Percentiles rank a stretch among this genome's conserved stretches.
Conservation (phyloP, 2,329 filamentous ascomycete genomes). For the Stemphylium lycopersici region DNA sequence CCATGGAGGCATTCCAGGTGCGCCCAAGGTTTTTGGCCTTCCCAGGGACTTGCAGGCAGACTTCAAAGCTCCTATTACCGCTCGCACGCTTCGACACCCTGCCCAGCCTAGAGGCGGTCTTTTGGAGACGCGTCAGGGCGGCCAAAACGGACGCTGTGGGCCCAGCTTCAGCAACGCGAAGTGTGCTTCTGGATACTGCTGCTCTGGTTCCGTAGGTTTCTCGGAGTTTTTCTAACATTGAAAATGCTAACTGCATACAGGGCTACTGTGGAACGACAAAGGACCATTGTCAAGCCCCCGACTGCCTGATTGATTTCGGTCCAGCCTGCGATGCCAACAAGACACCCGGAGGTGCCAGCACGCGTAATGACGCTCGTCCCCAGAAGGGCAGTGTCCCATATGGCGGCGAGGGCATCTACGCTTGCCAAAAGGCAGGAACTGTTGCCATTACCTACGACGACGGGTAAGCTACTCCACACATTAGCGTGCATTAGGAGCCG, state of each 20-base stretch:
- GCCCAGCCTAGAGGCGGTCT: conserved; percentile 18
- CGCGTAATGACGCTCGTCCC: conserved; percentile 58
- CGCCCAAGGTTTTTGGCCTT: conserved; percentile 45
- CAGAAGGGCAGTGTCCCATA: conserved; percentile 62
- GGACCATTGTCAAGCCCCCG: conserved; percentile 65
- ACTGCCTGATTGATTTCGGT: conserved; percentile 66
- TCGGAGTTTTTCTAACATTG: not conserved
- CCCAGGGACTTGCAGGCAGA: conserved; percentile 38
- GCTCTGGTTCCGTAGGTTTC: conserved; percentile 40
- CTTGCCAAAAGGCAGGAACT: conserved; percentile 59
- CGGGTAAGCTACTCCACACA: conserved; percentile 46
- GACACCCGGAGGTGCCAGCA: conserved; percentile 61
- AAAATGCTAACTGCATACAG: conserved; percentile 14
- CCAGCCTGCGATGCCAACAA: conserved; percentile 66
- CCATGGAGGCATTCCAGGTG: conserved; percentile 37
- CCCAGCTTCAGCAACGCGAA: conserved; percentile 34
- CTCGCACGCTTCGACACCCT: conserved; percentile 32
- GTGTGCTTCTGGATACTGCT: conserved; percentile 45
- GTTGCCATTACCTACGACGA: conserved; percentile 73
- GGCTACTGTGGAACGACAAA: conserved; percentile 60
- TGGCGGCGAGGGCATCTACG: conserved; percentile 62
- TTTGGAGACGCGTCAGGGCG: conserved; percentile 43
- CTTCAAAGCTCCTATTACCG: conserved; percentile 23
- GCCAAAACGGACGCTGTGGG: conserved; percentile 44
- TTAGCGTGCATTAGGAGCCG: too few species aligned